These are phyloP conservation scores for Jackrogersella minutella DNA, from an alignment of 495 filamentous ascomycete genomes.

Conservation along the genomic window DNA sequence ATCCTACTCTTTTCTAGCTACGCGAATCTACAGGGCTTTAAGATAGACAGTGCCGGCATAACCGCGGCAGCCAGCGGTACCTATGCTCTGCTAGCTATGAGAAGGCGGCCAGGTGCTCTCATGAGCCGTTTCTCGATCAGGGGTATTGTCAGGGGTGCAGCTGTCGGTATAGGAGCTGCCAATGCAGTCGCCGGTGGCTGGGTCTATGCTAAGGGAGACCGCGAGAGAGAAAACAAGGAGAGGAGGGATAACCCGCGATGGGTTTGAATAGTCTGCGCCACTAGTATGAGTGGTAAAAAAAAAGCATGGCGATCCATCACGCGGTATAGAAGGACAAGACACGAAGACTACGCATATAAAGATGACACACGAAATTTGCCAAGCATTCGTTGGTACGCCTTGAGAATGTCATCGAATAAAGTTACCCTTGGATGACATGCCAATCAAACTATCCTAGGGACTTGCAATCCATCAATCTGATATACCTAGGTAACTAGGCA, in stretches of 20 bases:
- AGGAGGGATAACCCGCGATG: conserved; percentile 56
- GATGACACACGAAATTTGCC: background rate
- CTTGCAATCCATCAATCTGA: background rate
- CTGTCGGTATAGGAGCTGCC: conserved; percentile 71
- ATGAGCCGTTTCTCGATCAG: conserved; percentile 69
- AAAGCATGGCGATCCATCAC: background rate
- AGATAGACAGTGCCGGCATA: conserved; percentile 82
- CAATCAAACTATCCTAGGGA: background rate
- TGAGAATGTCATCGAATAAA: background rate
- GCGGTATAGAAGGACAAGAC: background rate
- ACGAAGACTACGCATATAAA: background rate
- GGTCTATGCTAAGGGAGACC: conserved; percentile 72
- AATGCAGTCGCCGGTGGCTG: conserved; percentile 77
- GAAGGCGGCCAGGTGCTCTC: conserved; percentile 62
- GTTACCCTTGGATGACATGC: background rate
- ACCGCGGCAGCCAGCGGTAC: conserved; percentile 86
- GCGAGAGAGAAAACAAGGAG: conserved; percentile 57
- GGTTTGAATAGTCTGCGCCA: conserved; percentile 41
- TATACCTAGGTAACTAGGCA: too few relatives aligned
- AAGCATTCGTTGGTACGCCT: background rate
- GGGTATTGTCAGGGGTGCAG: conserved; percentile 73
- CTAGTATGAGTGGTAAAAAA: background rate
- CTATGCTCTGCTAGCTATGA: conserved; percentile 79
- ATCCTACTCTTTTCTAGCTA: conserved; percentile 88
- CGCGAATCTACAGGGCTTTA: conserved; percentile 78